Evolutionary conservation across 371 early-diverging fungal species (phyloP).

Genomic region (Coemansia sp.): DNA sequence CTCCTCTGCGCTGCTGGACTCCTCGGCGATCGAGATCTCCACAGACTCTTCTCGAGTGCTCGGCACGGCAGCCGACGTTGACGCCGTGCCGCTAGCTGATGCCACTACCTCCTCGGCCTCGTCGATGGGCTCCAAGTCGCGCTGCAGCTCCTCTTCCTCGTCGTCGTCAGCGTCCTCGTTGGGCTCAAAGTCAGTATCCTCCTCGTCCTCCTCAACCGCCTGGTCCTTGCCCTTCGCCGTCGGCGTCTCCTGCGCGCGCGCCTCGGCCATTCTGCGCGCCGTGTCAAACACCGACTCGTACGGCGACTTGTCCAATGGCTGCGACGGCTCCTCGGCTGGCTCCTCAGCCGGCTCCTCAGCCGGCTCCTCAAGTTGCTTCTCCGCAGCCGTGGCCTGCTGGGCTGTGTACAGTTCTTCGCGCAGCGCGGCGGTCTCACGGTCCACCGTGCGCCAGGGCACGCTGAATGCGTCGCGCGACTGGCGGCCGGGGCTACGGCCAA

Average conservation of each 20-base stretch:
- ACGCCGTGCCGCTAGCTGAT: slow-evolving; percentile 4
- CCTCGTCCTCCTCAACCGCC: slow-evolving; percentile 9
- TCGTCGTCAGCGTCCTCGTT: slow-evolving; percentile 32
- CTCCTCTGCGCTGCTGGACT: slow-evolving; percentile 6
- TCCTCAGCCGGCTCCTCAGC: not conserved
- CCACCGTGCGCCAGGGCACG: slow-evolving; percentile 42
- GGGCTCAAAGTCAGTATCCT: slow-evolving; percentile 13
- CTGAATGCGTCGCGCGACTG: slow-evolving; percentile 21
- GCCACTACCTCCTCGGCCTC: slow-evolving; percentile 37
- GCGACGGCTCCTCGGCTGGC: not conserved
- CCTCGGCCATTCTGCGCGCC: slow-evolving; percentile 27
- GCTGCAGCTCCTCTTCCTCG: slow-evolving; percentile 36
- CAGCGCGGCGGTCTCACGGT: slow-evolving; percentile 38
- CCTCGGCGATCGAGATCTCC: slow-evolving; percentile 1
- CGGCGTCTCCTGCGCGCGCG: slow-evolving; percentile 7
- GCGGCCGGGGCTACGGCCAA: slow-evolving; percentile 11
- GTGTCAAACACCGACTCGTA: slow-evolving; percentile 46
- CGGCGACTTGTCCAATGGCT: slow-evolving; percentile 1
- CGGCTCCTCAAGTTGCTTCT: not conserved
- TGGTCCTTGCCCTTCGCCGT: slow-evolving; percentile 11
- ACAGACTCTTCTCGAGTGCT: slow-evolving; percentile 1
- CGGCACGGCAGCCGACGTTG: not conserved
- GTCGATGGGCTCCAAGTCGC: slow-evolving; percentile 39
- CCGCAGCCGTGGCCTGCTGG: slow-evolving; percentile 2
- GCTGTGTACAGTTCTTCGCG: slow-evolving; percentile 24